A percentile compares a stretch with the other conserved stretches of the same genome.
Evolutionary conservation across 228 moss, liverwort and hornwort species (phyloP).

Genomic region (Sphagnum magellanicum): DNA sequence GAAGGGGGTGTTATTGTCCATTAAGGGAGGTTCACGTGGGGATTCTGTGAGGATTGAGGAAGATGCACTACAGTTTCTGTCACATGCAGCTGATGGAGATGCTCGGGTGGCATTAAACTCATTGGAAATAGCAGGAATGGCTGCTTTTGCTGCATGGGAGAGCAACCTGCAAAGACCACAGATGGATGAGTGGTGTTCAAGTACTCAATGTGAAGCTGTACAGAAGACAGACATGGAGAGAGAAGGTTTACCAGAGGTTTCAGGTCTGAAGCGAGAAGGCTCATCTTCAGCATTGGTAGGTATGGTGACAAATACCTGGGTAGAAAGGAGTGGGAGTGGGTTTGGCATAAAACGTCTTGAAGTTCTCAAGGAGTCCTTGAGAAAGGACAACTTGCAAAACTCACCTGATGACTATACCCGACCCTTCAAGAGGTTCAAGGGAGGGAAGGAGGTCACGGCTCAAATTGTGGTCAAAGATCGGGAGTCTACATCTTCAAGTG

Average conservation of each 20-base stretch:
- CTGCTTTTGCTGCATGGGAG: conserved; percentile 41
- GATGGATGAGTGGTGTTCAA: conserved; percentile 19
- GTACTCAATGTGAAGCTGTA: conserved; percentile 9
- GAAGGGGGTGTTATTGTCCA: conserved; percentile 56
- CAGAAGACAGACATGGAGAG: conserved; percentile 22
- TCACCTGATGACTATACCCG: conserved; percentile 69
- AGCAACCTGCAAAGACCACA: conserved; percentile 11
- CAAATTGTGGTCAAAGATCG: conserved; percentile 38
- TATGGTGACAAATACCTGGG: conserved; percentile 17
- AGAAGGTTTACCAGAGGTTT: conserved; percentile 9
- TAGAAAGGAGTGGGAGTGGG: conserved; percentile 39
- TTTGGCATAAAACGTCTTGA: conserved; percentile 67
- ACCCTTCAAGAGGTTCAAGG: conserved; percentile 74
- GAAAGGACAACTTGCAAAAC: conserved; percentile 48
- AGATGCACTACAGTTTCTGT: conserved; percentile 62
- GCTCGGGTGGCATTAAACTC: conserved; percentile 83
- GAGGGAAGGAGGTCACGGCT: conserved; percentile 57
- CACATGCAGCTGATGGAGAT: conserved; percentile 72
- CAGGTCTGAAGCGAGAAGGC: conserved; percentile 21
- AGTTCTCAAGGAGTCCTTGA: conserved; percentile 61
- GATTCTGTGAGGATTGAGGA: conserved; percentile 59
- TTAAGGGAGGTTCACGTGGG: conserved; percentile 27
- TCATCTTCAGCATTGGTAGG: conserved; percentile 14
- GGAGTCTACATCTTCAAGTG: conserved; percentile 11
- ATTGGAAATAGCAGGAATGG: conserved; percentile 60